Evolutionary conservation across 805 yeast genomes (phyloP).

Genomic region (Saccharomycopsis sp.): DNA sequence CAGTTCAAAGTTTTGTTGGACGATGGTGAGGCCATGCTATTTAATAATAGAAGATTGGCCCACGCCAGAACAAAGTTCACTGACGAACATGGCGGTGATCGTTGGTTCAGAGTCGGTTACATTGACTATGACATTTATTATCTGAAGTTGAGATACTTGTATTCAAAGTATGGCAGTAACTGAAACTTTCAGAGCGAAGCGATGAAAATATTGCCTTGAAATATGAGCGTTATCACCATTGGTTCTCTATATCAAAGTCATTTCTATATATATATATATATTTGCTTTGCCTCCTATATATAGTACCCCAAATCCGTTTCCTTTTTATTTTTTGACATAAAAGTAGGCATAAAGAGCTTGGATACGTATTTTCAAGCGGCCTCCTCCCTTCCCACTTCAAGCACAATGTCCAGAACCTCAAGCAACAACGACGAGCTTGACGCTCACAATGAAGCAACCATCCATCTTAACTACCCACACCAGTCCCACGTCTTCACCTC

Average conservation of each 20-base stretch:
- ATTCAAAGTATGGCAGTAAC: slow-evolving; percentile 13
- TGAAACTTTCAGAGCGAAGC: no score
- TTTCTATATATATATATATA: no score
- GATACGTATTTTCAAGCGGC: neutral
- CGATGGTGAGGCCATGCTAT: slow-evolving; percentile 55
- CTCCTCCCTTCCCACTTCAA: neutral
- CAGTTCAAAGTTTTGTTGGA: slow-evolving; percentile 46
- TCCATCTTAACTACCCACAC: slow-evolving; percentile 3
- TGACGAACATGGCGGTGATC: slow-evolving; percentile 36
- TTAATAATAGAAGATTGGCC: slow-evolving; percentile 60
- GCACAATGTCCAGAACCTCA: neutral
- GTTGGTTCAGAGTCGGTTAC: slow-evolving; percentile 75
- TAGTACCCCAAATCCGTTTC: no score
- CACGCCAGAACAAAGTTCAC: slow-evolving; percentile 53
- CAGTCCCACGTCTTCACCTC: slow-evolving; percentile 15
- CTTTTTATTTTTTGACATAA: no score
- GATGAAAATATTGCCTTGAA: no score
- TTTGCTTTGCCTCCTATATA: no score
- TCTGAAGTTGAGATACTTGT: slow-evolving; percentile 41
- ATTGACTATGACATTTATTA: slow-evolving; percentile 61
- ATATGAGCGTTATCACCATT: no score
- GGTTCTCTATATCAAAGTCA: no score
- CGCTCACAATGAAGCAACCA: neutral
- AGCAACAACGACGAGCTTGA: neutral
- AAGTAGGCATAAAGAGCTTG: no score